These are phyloP conservation scores for Ramalina intermedia DNA, from an alignment of 495 filamentous ascomycete genomes.

Conservation along the genomic window DNA sequence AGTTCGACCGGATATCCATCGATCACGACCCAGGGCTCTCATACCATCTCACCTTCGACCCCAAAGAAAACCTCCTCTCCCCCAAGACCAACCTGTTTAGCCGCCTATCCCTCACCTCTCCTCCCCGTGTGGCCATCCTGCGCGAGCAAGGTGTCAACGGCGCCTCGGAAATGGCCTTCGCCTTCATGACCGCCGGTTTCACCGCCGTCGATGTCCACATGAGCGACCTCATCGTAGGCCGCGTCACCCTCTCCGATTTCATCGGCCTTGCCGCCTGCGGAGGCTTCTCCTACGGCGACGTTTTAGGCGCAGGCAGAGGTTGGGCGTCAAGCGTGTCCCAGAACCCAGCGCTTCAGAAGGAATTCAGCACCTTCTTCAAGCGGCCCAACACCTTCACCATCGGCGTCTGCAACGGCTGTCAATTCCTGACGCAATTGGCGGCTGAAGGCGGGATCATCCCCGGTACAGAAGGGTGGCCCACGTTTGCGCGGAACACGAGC, in stretches of 20 bases:
- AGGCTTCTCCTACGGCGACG: slow-evolving; percentile 95
- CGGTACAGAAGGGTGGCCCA: slow-evolving; percentile 72
- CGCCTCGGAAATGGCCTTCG: slow-evolving; percentile 93
- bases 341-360: slow-evolving; percentile 57
- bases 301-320: slow-evolving; percentile 84
- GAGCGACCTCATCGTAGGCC: slow-evolving; percentile 60
- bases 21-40: slow-evolving; percentile 66
- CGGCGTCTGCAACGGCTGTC: slow-evolving; percentile 95
- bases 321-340: slow-evolving; percentile 93
- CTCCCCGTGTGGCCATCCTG: slow-evolving; percentile 82
- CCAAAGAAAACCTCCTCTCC: slow-evolving; percentile 59
- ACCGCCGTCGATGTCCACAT: slow-evolving; percentile 89
- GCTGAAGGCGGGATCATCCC: slow-evolving; percentile 54
- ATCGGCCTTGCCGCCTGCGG: slow-evolving; percentile 85
- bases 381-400: slow-evolving; percentile 82
- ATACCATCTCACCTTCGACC: slow-evolving; percentile 73
- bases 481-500: slow-evolving; percentile 69
- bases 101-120: slow-evolving; percentile 48
- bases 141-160: slow-evolving; percentile 93
- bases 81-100: slow-evolving; percentile 48
- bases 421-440: slow-evolving; percentile 73
- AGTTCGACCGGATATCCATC: slow-evolving; percentile 66
- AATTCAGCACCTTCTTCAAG: slow-evolving; percentile 78
- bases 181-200: slow-evolving; percentile 84
- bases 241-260: slow-evolving; percentile 59